Conservation (phyloP, 352 stramenopile genomes). For the Phytopythium montanum region DNA sequence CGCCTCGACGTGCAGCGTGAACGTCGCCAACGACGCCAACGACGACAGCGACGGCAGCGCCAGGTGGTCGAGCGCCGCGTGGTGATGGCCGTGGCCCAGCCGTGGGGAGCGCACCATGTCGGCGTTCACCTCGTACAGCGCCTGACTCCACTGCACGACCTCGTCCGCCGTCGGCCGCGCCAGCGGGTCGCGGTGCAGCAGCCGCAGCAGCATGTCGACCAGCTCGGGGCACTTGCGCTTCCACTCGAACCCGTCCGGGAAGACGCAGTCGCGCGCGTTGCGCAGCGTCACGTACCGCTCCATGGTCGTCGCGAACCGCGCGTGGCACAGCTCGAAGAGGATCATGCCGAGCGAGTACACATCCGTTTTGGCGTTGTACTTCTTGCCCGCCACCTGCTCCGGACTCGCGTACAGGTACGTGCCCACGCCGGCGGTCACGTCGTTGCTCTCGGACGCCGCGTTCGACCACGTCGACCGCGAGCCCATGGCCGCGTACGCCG, state of each 20-base stretch:
- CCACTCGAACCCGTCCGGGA: conserved; percentile 49
- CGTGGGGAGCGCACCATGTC: conserved; percentile 46
- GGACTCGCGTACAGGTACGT: conserved; percentile 90
- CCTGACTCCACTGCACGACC: conserved; percentile 76
- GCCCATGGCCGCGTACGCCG: conserved; percentile 26
- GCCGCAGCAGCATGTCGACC: conserved; percentile 57
- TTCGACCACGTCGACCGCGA: conserved; percentile 51
- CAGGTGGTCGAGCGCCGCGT: conserved; percentile 27
- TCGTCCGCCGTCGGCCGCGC: conserved; percentile 55
- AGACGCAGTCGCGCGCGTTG: conserved; percentile 64
- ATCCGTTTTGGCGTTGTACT: conserved; percentile 92
- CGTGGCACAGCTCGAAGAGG: conserved; percentile 88
- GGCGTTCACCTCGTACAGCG: conserved; percentile 67
- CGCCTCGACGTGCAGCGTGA: conserved; percentile 70
- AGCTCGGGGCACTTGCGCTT: conserved; percentile 59
- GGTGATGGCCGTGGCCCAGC: conserved; percentile 20
- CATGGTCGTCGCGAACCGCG: conserved; percentile 88
- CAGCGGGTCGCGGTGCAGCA: conserved; percentile 52
- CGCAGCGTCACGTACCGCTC: conserved; percentile 85
- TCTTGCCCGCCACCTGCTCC: conserved; percentile 86
- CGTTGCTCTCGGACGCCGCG: conserved; percentile 62
- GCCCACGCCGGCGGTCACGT: conserved; percentile 86
- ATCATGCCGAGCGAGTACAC: conserved; percentile 92
- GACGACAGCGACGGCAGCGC: background rate
- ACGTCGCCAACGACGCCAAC: conserved; percentile 24